Percentiles rank a stretch among this genome's conserved stretches.
These are phyloP conservation scores for Thelonectria olida DNA, from an alignment of 2,329 filamentous ascomycete species.

Conservation along the genomic window DNA sequence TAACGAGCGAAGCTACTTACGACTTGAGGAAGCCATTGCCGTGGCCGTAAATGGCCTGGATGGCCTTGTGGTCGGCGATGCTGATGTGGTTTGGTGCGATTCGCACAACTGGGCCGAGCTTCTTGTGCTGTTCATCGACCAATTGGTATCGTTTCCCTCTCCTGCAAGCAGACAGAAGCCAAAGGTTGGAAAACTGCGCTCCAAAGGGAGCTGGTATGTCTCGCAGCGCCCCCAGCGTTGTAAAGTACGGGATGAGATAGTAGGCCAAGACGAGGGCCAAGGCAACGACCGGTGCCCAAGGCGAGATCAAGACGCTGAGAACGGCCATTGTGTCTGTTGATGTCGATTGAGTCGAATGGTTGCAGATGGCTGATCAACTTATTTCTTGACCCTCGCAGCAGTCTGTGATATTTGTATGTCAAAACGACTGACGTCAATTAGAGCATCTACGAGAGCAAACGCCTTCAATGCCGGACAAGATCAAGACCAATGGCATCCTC, in stretches of 20 bases:
- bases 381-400: not conserved
- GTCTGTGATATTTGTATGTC: slow-evolving; percentile 11
- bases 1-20: slow-evolving; percentile 47
- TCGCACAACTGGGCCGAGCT: slow-evolving; percentile 78
- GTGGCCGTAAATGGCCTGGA: slow-evolving; percentile 80
- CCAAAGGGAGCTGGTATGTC: slow-evolving; percentile 70
- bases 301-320: slow-evolving; percentile 26
- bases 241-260: slow-evolving; percentile 55
- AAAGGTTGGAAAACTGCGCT: slow-evolving; percentile 77
- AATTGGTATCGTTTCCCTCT: slow-evolving; percentile 70
- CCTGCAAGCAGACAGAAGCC: slow-evolving; percentile 75
- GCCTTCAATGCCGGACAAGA: not conserved
- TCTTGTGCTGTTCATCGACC: slow-evolving; percentile 78
- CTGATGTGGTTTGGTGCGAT: slow-evolving; percentile 88
- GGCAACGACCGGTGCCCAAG: slow-evolving; percentile 30
- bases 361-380: not conserved
- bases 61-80: slow-evolving; percentile 80
- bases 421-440: slow-evolving; percentile 2
- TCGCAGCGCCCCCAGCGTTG: slow-evolving; percentile 60
- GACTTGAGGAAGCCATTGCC: slow-evolving; percentile 79
- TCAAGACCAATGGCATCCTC: not conserved
- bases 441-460: not conserved
- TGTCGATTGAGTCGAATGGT: not conserved
- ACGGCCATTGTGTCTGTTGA: slow-evolving; percentile 26
- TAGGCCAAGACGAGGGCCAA: slow-evolving; percentile 21